Base-by-base conservation (phyloP, 148 eudicot genomes). In the Spergularia bocconei region DNA sequence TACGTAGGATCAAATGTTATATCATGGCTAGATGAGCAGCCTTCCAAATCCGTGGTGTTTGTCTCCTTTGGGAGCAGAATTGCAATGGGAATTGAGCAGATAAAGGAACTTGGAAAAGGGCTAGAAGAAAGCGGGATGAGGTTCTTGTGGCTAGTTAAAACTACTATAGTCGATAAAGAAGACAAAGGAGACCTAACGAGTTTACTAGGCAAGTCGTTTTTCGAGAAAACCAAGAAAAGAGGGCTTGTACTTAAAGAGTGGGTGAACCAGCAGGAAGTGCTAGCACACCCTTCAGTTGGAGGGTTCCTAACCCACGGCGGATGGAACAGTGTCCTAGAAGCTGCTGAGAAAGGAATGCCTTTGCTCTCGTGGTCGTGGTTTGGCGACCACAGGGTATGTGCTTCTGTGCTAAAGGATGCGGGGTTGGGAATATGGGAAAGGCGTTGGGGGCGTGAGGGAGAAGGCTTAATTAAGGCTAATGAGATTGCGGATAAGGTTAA, bases 381-480 rank as follows among this genome's bases (percentile, higher is more conserved):
- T 12, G 89, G 88, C 3, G 91, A 90, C 59, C 91, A 88, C 55
- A 82, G 73, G 82, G 81, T 88, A 59, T 85, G 83, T 23, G 90
- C 91, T 0, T 79, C 72, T 60, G 88, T 85, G 75, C 85, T 75
- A 70, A 86, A 76, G 84, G 81, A 51, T 41, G 84, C 79, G 2
- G 87, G 88, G 62, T 19, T 88, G 65, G 91, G 89, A 53, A 5
- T 87, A 13, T 86, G 89, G 91, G 82, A 67, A 38, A 76, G 76
- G 63, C 74, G 70, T 15, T 84, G 93, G 89, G 88, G 86, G 0
- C 84, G 88, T 83, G 79, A 70, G 0, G 87, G 81, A 6, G 78
- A 74, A 74, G 70, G 60, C 17, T 17, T 86, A 66, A 78, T 88
- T n/a, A 70, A 16, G 13, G 80, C 77, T 14, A 78, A 78, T n/a